phyloP scores from a whole-genome alignment of 1,139 yeast species.

The Saccharomyces uvarum region DNA sequence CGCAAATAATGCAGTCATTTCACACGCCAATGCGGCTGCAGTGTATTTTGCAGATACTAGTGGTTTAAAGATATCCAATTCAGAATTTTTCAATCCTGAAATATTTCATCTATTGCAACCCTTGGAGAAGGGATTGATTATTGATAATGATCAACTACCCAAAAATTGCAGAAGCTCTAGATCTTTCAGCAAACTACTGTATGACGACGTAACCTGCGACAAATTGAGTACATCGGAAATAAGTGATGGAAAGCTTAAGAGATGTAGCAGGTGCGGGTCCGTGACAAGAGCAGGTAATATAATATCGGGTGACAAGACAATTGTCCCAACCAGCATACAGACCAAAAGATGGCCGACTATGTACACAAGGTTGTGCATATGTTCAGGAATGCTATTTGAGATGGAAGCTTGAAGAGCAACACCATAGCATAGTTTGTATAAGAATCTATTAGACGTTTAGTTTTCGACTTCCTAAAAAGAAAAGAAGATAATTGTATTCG shows the following conservation, averaged over 20 bases:
- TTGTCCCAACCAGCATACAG: conserved; percentile 28
- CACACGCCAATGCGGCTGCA: conserved; percentile 25
- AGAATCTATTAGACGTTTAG: not conserved
- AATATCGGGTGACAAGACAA: conserved; percentile 26
- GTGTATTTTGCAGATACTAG: conserved; percentile 29
- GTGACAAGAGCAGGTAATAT: conserved; percentile 31
- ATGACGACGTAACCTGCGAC: conserved; percentile 32
- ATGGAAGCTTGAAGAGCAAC: conserved; percentile 10
- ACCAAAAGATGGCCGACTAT: conserved; percentile 34
- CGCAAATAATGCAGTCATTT: conserved; percentile 26
- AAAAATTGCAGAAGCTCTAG: conserved; percentile 13
- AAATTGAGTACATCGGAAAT: conserved; percentile 17
- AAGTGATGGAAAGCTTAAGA: conserved; percentile 21
- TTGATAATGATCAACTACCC: conserved; percentile 15
- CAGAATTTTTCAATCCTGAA: conserved; percentile 22
- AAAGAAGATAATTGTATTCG: not conserved
- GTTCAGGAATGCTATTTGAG: conserved; percentile 32
- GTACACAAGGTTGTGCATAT: conserved; percentile 30
- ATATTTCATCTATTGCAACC: conserved; percentile 22
- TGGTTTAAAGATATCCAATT: conserved; percentile 25
- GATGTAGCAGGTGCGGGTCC: conserved; percentile 32
- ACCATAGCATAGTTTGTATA: conserved; percentile 6
- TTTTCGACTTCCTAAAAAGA: not conserved
- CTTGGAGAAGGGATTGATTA: conserved; percentile 26
- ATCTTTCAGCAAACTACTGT: conserved; percentile 20